Base-by-base conservation (phyloP, 768 basidiomycete genomes). In the Collybiopsis luxurians region DNA sequence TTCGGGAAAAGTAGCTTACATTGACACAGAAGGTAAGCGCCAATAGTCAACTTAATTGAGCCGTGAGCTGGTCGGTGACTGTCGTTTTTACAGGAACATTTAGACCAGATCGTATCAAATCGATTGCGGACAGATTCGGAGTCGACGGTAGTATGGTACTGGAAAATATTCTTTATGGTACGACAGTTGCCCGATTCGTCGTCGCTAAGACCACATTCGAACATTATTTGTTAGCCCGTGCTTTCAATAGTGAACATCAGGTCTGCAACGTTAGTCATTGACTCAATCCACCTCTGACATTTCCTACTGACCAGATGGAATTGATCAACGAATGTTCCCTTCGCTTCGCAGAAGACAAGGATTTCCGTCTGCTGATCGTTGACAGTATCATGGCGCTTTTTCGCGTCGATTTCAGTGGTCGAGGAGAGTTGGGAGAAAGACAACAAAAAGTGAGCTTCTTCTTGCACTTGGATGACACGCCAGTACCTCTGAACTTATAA, bases 371-470 rank as follows among this genome's bases (percentile, higher is more conserved):
- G 27, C 71, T 92, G 65, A 94, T 98, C 57, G 83, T 98, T 34
- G 96, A 98, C 68, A 95, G 92, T 63, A 95, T 98, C 59, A 96
- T 98, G 92, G 96, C 95, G 27, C 80, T 96, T 5, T 98, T 98
- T 70, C 85, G 94, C 19, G 91, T 94, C 43, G 95, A 98, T 71
- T 98, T 78, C 69, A 92, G 91, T 3, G 95, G 95, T 21, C 78
- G 95, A 75, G 96, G 95, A 28, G 96, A 97, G 69, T 73, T 97
- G 39, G 95, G 93, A 62, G 94, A 95, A 74, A 80, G 95, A 51
- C 95, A 95, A 67, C 95, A 98, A 68, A 94, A 94, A 75, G 90
- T 36, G 36, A 53, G 64, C 55, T 19, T n/a, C 21, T 19, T 7
- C 3, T 26, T 38, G 12, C 54, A 19, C 12, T 15, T 34, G 3